Conservation (phyloP, 2,329 filamentous ascomycete species). For the Colletotrichum sp. region DNA sequence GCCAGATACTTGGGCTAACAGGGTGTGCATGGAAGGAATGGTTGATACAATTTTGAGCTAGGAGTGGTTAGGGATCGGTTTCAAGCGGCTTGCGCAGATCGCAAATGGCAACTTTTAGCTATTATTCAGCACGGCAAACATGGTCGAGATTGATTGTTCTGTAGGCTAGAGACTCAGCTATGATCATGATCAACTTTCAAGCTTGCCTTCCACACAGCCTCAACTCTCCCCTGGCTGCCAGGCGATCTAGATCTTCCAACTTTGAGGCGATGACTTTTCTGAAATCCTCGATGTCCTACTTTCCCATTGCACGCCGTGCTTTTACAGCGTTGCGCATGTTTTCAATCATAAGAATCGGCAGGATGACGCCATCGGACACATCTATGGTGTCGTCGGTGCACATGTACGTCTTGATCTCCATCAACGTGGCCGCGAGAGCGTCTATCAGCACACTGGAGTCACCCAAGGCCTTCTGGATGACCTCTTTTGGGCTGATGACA, state of each 20-base stretch:
- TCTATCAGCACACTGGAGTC: neutral
- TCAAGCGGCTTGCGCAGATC: too few relatives aligned
- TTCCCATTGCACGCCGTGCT: neutral
- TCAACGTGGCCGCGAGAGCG: neutral
- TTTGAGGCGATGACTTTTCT: neutral
- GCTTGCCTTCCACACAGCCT: neutral
- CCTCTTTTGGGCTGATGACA: neutral
- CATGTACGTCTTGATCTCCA: neutral
- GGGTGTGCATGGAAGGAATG: too few relatives aligned
- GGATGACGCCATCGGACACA: neutral
- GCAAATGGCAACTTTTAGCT: too few relatives aligned
- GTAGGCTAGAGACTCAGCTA: too few relatives aligned
- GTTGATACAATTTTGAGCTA: too few relatives aligned
- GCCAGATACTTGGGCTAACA: too few relatives aligned
- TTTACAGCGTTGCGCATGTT: neutral
- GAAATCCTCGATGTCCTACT: neutral
- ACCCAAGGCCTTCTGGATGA: neutral
- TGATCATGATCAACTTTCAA: neutral
- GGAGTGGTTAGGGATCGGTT: too few relatives aligned
- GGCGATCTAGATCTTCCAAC: accelerated
- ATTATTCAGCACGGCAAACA: too few relatives aligned
- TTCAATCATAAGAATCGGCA: neutral
- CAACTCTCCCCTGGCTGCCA: neutral
- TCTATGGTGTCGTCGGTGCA: neutral
- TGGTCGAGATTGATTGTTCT: too few relatives aligned